Base-by-base conservation (phyloP, 306 rosid genomes). In the Ziziphus jujuba region DNA sequence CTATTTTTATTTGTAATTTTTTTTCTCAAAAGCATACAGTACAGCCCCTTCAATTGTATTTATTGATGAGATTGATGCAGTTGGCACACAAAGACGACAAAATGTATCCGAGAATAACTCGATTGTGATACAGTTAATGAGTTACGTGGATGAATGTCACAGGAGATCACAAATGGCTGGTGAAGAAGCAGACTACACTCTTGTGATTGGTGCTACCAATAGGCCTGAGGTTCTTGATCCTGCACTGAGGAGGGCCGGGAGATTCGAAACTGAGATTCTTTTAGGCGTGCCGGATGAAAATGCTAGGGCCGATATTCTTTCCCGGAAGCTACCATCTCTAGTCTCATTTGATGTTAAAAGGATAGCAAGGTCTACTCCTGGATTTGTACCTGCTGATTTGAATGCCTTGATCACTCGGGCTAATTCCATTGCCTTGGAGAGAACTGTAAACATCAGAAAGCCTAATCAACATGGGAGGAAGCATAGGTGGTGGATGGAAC, bases 341-440 rank as follows among this genome's bases (percentile, higher is more conserved):
- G 91, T 86, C 51, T 74, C 81, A n/a, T 76, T 89, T 67, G 88
- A 89, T 76, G 83, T 86, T 68, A 55, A 6, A 2, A 73, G 82
- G 60, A 75, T 89, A 79, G 96, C 96, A 23, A 80, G 85, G 80
- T 73, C 85, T n/a, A 85, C 89, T 0, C 73, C 89, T 6, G 96
- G 96, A 43, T 89, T 75, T 82, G 96, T 89, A 59, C 91, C 87
- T 44, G 96, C 89, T 68, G 96, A 89, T 76, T 82, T 89, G 79
- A 56, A 66, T 21, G 83, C 87, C 43, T 61, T 89, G 53, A 86
- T 74, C 45, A 67, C 80, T 72, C 80, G 77, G 75, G 96, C 91
- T 7, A 81, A 87, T 71, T 73, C 69, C 61, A 59, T 82, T 70
- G 89, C 96, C 25, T 61, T 84, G 80, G 80, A 84, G 74, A 84